A percentile compares a stretch with the other conserved stretches of the same genome.
Conservation (phyloP, 2,329 filamentous ascomycete species). For the Teratosphaeria zuluensis region DNA sequence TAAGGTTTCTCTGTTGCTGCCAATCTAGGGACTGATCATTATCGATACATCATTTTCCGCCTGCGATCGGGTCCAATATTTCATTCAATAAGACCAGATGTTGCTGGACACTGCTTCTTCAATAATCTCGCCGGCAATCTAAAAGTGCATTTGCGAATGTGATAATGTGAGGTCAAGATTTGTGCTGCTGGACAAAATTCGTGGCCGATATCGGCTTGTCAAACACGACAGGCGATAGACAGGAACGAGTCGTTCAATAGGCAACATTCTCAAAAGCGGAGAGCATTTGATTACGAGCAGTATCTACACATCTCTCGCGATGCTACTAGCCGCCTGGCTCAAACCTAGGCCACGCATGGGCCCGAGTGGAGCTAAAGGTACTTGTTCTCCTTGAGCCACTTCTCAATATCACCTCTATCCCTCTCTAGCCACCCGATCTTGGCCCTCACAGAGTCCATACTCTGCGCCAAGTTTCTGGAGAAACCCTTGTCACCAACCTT, state of each 20-base stretch:
- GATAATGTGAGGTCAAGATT: no score
- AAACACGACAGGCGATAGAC: no score
- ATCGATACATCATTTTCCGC: neutral
- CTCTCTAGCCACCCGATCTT: constrained; percentile 75
- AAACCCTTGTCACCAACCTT: constrained; percentile 78
- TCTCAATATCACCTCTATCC: constrained; percentile 66
- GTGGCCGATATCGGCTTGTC: no score
- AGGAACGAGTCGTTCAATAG: no score
- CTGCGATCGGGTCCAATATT: neutral
- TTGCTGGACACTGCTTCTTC: neutral
- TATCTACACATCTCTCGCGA: neutral
- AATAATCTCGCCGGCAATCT: no score
- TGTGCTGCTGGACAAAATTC: no score
- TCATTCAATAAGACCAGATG: neutral
- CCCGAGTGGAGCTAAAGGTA: constrained; percentile 37
- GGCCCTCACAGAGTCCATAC: constrained; percentile 70
- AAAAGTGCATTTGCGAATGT: no score
- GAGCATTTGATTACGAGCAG: neutral
- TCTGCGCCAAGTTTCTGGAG: constrained; percentile 82
- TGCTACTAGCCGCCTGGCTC: neutral
- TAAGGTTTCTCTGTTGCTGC: constrained; percentile 1
- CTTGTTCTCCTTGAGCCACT: constrained; percentile 58
- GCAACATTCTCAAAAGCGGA: neutral
- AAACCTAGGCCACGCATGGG: neutral
- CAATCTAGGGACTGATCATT: neutral